phyloP scores from a whole-genome alignment of 2,329 filamentous ascomycete genomes.

The Berkeleyomyces basicola region DNA sequence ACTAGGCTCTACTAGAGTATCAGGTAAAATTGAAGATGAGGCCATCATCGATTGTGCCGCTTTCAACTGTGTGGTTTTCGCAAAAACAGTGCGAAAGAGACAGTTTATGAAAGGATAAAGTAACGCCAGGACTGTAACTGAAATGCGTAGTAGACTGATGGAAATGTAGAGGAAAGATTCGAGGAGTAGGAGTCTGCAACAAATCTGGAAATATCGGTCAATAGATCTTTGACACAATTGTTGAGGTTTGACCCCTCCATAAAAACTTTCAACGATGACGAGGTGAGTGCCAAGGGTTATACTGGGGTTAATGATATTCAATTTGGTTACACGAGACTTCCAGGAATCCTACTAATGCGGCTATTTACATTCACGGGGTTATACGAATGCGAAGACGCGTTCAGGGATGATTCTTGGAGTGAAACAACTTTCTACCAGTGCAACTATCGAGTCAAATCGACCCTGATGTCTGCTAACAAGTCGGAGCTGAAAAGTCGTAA shows the following conservation, averaged over 20 bases:
- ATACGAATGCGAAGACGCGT: background rate
- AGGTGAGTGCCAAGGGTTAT: background rate
- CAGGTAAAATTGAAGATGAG: background rate
- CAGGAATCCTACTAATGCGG: too few species aligned
- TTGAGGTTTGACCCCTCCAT: slow-evolving; percentile 8
- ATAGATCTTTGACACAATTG: background rate
- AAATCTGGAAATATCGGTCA: background rate
- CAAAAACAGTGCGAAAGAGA: background rate
- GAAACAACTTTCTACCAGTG: background rate
- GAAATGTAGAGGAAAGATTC: background rate
- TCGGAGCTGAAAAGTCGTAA: background rate
- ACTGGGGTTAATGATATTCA: background rate
- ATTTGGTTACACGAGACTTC: background rate
- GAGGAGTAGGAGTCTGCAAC: background rate
- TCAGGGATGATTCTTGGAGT: background rate
- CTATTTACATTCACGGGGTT: background rate
- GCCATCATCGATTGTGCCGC: background rate
- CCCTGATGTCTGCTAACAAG: background rate
- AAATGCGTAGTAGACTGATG: background rate
- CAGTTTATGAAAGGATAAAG: background rate
- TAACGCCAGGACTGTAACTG: background rate
- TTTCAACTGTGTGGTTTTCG: background rate
- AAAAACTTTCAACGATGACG: slow-evolving; percentile 19
- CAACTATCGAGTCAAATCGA: background rate
- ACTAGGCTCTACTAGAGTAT: background rate